Percentiles rank a stretch among this genome's conserved stretches.
These are phyloP conservation scores for Aspergillus intermedius DNA, from an alignment of 2,329 filamentous ascomycete species.

Conservation along the genomic window DNA sequence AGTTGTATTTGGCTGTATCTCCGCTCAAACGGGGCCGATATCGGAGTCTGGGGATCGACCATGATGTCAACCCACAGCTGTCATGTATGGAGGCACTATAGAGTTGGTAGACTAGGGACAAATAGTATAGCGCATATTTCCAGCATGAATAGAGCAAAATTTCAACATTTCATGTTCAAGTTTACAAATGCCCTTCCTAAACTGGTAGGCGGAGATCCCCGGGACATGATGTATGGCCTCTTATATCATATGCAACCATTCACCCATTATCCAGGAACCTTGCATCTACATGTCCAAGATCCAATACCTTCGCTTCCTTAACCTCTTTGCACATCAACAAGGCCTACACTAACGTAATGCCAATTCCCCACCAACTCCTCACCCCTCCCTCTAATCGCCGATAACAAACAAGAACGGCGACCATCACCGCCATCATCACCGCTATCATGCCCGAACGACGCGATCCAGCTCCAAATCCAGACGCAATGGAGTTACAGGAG, in stretches of 20 bases:
- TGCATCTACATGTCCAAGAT: neutral
- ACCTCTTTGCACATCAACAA: neutral
- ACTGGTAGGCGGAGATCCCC: neutral
- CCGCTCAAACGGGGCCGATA: neutral
- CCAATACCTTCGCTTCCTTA: neutral
- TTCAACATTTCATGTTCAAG: neutral
- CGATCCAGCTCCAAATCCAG: slow-evolving; percentile 4
- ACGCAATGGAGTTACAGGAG: slow-evolving; percentile 23
- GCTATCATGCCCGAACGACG: neutral
- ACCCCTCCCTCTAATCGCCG: neutral
- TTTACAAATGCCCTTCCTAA: neutral
- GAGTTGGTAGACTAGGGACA: neutral
- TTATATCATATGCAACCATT: neutral
- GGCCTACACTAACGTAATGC: neutral
- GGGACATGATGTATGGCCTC: neutral
- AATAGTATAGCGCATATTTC: neutral
- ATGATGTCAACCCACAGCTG: neutral
- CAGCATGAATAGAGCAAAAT: too few relatives aligned
- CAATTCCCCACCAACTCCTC: neutral
- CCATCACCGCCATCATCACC: neutral
- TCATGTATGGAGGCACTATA: neutral
- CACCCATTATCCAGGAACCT: neutral
- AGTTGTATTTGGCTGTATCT: slow-evolving; percentile 9
- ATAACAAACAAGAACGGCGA: neutral
- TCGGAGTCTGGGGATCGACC: neutral